These are phyloP conservation scores for Lobulomyces angularis DNA, from an alignment of 192 early-diverging fungal species.

Conservation along the genomic window DNA sequence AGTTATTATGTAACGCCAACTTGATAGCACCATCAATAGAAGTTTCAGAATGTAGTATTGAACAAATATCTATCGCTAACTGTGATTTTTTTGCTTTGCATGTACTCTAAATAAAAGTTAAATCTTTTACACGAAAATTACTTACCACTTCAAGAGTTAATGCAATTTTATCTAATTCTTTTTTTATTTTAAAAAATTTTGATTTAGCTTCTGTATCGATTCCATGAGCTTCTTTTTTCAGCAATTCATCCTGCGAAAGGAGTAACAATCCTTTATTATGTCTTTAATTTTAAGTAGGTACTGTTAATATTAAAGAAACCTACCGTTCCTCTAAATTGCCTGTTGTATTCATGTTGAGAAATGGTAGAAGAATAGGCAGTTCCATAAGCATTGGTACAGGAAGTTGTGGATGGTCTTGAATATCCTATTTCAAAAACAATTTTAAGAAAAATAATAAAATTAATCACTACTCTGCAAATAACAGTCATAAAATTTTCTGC, in stretches of 20 bases:
- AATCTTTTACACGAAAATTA: slow-evolving; percentile 10
- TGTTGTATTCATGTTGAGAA: slow-evolving; percentile 36
- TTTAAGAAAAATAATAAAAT: slow-evolving; percentile 1
- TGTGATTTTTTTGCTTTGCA: slow-evolving; percentile 66
- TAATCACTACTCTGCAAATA: slow-evolving; percentile 46
- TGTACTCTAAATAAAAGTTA: slow-evolving; percentile 32
- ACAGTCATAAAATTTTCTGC: slow-evolving; percentile 59
- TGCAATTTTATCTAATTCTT: too few relatives aligned
- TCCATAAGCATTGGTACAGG: slow-evolving; percentile 61
- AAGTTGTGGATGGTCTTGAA: slow-evolving; percentile 36
- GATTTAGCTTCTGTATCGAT: too few relatives aligned
- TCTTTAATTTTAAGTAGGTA: too few relatives aligned
- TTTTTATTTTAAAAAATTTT: too few relatives aligned
- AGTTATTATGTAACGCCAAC: slow-evolving; percentile 58
- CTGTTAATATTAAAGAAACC: too few relatives aligned
- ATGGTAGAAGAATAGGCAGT: slow-evolving; percentile 52
- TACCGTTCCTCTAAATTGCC: slow-evolving; percentile 25
- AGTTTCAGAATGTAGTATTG: slow-evolving; percentile 39
- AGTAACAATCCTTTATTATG: too few relatives aligned
- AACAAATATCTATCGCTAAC: slow-evolving; percentile 67
- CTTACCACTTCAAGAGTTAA: too few relatives aligned
- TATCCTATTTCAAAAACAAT: background rate
- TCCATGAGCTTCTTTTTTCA: too few relatives aligned
- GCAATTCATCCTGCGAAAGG: too few relatives aligned
- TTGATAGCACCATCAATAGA: slow-evolving; percentile 76